These are phyloP conservation scores for Takakia lepidozioides DNA, from an alignment of 225 moss, liverwort and hornwort species.

Conservation along the genomic window DNA sequence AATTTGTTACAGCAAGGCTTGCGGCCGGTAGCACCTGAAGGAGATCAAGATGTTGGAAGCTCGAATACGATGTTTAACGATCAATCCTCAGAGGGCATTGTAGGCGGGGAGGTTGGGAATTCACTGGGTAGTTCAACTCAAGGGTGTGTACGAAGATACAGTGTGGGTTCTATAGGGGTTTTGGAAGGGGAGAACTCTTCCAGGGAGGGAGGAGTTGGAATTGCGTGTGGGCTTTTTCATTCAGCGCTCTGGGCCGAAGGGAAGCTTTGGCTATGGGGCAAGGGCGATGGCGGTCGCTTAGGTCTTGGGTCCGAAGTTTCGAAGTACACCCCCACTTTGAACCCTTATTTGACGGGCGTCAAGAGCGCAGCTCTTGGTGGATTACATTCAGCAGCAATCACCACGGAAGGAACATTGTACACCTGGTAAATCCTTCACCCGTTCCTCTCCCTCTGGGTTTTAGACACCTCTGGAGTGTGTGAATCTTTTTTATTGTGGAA, in stretches of 20 bases:
- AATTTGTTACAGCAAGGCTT: too few species aligned
- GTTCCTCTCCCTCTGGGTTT: too few species aligned
- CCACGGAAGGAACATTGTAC: constrained; percentile 51
- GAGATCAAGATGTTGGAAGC: too few species aligned
- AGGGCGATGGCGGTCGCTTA: constrained; percentile 78
- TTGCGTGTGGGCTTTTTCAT: constrained; percentile 80
- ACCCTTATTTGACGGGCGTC: constrained; percentile 31
- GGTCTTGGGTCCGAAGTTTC: constrained; percentile 70
- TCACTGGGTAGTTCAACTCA: background rate
- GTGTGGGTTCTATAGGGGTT: background rate
- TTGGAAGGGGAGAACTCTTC: too few species aligned
- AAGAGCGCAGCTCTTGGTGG: constrained; percentile 67
- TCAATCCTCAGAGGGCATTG: background rate
- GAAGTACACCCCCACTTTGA: constrained; percentile 38
- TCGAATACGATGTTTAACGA: background rate
- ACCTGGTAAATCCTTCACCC: too few species aligned
- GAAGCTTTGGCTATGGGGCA: constrained; percentile 82
- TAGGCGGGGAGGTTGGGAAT: background rate
- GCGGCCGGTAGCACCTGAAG: background rate
- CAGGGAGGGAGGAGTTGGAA: constrained; percentile 28
- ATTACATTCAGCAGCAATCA: constrained; percentile 71
- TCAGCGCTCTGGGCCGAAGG: constrained; percentile 70
- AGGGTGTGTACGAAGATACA: background rate
- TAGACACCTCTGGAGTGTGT: too few species aligned
- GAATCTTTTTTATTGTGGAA: too few species aligned